Evolutionary conservation across 1,139 yeast species (phyloP).

Genomic region (Candida pseudoviswanathii): DNA sequence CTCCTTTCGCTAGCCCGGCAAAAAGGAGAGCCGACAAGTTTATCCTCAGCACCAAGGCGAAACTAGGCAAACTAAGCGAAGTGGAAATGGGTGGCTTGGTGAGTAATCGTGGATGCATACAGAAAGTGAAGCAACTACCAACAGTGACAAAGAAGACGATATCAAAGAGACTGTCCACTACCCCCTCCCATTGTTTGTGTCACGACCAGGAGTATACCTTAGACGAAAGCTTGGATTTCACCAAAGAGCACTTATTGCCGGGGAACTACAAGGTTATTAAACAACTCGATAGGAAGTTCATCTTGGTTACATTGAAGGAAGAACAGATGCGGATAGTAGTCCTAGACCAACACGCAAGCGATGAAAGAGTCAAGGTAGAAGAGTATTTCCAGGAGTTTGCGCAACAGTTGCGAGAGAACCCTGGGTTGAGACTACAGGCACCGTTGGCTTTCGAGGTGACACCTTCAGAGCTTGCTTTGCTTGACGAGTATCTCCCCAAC

Average conservation of each 20-base stretch:
- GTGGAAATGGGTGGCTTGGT: slow-evolving; percentile 12
- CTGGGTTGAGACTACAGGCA: slow-evolving; percentile 8
- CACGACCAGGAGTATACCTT: slow-evolving; percentile 6
- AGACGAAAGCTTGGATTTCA: slow-evolving; percentile 6
- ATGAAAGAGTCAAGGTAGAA: slow-evolving; percentile 68
- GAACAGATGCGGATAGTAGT: slow-evolving; percentile 24
- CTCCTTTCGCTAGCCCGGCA: slow-evolving; percentile 13
- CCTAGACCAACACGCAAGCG: slow-evolving; percentile 81
- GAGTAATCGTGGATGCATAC: background rate
- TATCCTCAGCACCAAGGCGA: slow-evolving; percentile 11
- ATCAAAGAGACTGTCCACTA: background rate
- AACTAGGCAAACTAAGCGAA: slow-evolving; percentile 9
- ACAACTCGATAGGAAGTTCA: slow-evolving; percentile 65
- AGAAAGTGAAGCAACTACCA: background rate
- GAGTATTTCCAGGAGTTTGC: slow-evolving; percentile 35
- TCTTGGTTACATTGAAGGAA: slow-evolving; percentile 41
- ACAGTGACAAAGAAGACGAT: background rate
- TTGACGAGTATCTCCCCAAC: slow-evolving; percentile 29
- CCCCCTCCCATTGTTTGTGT: background rate
- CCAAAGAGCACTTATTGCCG: slow-evolving; percentile 13
- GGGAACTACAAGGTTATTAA: slow-evolving; percentile 24
- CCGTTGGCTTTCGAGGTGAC: slow-evolving; percentile 22
- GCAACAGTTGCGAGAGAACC: slow-evolving; percentile 6
- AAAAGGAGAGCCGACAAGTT: slow-evolving; percentile 10
- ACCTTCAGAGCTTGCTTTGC: slow-evolving; percentile 28